Conservation (phyloP, 2,329 filamentous ascomycete genomes). For the Cercospora citrullina region DNA sequence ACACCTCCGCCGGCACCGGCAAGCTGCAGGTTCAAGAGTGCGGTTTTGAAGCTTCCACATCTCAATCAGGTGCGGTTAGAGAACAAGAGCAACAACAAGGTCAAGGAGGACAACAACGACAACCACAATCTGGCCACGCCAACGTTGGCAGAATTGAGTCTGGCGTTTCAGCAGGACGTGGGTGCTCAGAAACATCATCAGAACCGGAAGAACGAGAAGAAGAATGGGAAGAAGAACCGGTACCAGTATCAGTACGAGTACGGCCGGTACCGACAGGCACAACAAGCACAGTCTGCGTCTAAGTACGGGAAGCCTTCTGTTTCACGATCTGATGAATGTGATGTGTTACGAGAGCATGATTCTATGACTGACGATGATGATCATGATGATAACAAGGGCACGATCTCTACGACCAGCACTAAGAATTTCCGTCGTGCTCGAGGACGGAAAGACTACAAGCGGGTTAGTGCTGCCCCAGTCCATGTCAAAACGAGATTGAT, state of each 20-base stretch:
- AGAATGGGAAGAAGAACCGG: conserved; percentile 32
- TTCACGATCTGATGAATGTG: conserved; percentile 3
- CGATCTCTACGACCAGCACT: neutral
- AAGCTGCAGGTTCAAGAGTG: conserved; percentile 46
- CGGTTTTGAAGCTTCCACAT: conserved; percentile 49
- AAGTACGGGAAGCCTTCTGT: conserved; percentile 12
- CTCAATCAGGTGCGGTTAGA: conserved; percentile 36
- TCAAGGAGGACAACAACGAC: conserved; percentile 25
- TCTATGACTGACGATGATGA: conserved; percentile 22
- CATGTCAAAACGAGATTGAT: neutral
- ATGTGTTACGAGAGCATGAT: conserved; percentile 29
- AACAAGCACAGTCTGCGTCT: conserved; percentile 33
- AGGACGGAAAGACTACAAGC: conserved; percentile 32
- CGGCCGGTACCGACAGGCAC: conserved; percentile 36
- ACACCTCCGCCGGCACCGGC: conserved; percentile 39
- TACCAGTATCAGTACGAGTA: conserved; percentile 35
- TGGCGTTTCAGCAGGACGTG: conserved; percentile 35
- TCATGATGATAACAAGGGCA: conserved; percentile 20
- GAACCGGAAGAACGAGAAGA: conserved; percentile 35
- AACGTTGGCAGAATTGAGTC: conserved; percentile 32
- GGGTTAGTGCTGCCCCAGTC: conserved; percentile 20
- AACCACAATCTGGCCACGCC: conserved; percentile 27
- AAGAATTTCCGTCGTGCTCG: neutral
- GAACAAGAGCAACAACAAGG: conserved; percentile 24
- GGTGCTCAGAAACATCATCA: conserved; percentile 39